Percentiles rank a stretch among this genome's conserved stretches.
Evolutionary conservation across 345 rosid species (phyloP).

Genomic region (Durio zibethinus): DNA sequence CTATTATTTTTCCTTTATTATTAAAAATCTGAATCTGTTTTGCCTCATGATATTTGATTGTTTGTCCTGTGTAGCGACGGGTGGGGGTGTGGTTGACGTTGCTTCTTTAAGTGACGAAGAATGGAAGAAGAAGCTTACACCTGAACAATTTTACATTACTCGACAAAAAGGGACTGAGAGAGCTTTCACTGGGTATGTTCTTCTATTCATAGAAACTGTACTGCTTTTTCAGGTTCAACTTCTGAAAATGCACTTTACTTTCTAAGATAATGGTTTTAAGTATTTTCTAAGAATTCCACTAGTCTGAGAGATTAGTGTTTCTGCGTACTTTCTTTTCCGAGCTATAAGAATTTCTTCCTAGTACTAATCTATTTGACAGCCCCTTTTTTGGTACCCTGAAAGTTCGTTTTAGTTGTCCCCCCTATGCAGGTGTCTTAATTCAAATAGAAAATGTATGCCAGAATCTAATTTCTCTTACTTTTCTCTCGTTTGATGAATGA

Average conservation of each 20-base stretch:
- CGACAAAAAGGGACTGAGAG: conserved; percentile 88
- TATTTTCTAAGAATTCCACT: background rate
- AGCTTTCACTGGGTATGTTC: conserved; percentile 85
- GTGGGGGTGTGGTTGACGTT: conserved; percentile 36
- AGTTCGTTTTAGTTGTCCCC: background rate
- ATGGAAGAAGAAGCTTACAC: conserved; percentile 72
- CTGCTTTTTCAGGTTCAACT: conserved; percentile 7
- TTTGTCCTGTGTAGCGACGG: conserved; percentile 32
- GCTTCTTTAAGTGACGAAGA: conserved; percentile 53
- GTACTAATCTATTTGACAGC: background rate
- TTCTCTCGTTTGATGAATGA: background rate
- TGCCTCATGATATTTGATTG: background rate
- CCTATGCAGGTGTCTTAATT: background rate
- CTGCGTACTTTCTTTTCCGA: background rate
- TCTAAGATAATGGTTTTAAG: background rate
- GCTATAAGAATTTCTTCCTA: background rate
- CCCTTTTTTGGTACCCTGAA: background rate
- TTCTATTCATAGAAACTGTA: background rate
- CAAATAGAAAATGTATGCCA: no score
- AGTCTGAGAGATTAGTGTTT: background rate
- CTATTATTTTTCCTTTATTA: background rate
- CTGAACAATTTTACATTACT: conserved; percentile 66
- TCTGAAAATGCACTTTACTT: background rate
- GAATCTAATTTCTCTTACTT: background rate
- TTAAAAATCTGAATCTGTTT: background rate